phyloP scores from a whole-genome alignment of 495 filamentous ascomycete species.

The Aspergillus cavernicola region DNA sequence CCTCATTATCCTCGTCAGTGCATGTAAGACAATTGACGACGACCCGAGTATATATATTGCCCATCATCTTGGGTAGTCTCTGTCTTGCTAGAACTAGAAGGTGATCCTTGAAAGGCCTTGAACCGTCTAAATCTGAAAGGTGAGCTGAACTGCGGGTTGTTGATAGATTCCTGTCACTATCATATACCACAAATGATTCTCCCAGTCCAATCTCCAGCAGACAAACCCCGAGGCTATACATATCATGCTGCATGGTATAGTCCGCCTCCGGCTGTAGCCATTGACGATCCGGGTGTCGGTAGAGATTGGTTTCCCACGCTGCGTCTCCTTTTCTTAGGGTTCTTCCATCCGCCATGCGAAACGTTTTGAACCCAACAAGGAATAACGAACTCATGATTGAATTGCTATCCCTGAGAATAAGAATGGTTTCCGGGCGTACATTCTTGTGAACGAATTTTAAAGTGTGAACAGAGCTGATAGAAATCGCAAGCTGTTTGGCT shows the following conservation, averaged over 20 bases:
- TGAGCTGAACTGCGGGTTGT: background rate
- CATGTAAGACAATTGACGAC: conserved; percentile 55
- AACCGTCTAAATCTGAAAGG: too few species aligned
- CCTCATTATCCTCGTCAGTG: conserved; percentile 43
- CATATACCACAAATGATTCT: background rate
- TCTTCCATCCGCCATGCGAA: background rate
- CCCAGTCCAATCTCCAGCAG: conserved; percentile 1
- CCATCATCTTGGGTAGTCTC: conserved; percentile 43
- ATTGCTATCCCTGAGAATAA: too few species aligned
- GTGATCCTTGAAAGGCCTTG: conserved; percentile 20
- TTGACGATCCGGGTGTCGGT: background rate
- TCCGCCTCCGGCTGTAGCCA: background rate
- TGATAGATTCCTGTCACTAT: background rate
- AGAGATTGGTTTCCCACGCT: background rate
- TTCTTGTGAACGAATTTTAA: too few species aligned
- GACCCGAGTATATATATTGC: conserved; percentile 45
- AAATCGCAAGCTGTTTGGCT: too few species aligned
- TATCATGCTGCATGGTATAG: background rate
- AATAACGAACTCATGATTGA: too few species aligned
- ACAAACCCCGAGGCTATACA: background rate
- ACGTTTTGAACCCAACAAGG: background rate
- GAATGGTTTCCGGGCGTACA: too few species aligned
- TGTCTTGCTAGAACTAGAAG: conserved; percentile 36
- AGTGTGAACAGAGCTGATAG: too few species aligned
- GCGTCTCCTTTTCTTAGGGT: background rate